phyloP scores from a whole-genome alignment of 306 rosid genomes.

The Senna tora region DNA sequence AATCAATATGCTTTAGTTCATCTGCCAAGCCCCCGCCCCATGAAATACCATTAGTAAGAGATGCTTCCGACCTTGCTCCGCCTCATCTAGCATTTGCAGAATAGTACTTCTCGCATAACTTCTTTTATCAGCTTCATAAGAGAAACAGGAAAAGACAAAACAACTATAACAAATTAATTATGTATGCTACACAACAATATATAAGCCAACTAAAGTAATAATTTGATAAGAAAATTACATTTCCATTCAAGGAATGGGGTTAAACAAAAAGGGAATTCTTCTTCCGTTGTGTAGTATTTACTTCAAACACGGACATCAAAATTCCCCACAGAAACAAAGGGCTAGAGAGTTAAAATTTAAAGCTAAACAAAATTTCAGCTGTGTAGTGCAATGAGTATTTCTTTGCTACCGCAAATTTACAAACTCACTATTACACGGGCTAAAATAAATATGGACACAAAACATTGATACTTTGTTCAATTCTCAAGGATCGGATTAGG shows the following conservation, averaged over 20 bases:
- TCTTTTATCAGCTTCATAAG: slow-evolving; percentile 66
- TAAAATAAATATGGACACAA: slow-evolving; percentile 6
- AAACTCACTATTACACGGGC: slow-evolving; percentile 5
- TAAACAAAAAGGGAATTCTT: neutral
- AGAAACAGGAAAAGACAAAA: slow-evolving; percentile 21
- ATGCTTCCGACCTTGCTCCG: slow-evolving; percentile 81
- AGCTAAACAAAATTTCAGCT: neutral
- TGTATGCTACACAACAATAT: no score
- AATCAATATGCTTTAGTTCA: no score
- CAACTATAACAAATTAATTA: no score
- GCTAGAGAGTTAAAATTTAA: neutral
- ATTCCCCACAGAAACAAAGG: neutral
- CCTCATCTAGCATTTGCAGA: slow-evolving; percentile 65
- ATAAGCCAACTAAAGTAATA: no score
- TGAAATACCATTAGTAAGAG: no score
- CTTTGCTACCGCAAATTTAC: slow-evolving; percentile 3
- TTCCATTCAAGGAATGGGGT: no score
- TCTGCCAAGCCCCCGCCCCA: no score
- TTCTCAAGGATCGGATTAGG: neutral
- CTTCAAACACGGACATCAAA: neutral
- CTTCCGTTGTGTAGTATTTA: neutral
- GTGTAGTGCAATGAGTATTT: neutral
- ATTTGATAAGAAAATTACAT: no score
- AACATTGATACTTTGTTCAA: slow-evolving; percentile 18
- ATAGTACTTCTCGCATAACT: slow-evolving; percentile 58